Percentiles rank a stretch among this genome's conserved stretches.
These are phyloP conservation scores for Nannochloropsis salina DNA, from an alignment of 108 stramenopile genomes.

Conservation along the genomic window DNA sequence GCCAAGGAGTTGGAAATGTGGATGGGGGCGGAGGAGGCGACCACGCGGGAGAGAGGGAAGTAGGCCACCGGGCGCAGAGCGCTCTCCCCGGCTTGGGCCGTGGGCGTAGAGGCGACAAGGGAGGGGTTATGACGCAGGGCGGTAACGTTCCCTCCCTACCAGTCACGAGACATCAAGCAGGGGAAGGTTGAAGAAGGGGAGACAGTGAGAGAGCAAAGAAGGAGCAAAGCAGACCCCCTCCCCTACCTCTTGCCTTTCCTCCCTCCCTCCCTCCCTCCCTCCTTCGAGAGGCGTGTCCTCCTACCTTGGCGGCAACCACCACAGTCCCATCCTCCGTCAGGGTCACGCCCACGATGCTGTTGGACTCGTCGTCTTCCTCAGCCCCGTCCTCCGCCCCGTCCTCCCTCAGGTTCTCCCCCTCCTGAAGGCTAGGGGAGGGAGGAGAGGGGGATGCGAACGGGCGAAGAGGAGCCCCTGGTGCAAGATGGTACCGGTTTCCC, in stretches of 20 bases:
- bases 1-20: neutral
- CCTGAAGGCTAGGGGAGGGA: neutral
- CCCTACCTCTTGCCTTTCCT: neutral
- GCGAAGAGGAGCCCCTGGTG: neutral
- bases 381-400: neutral
- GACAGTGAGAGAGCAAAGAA: neutral
- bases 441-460: neutral
- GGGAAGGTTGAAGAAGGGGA: neutral
- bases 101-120: neutral
- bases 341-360: neutral
- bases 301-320: neutral
- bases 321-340: neutral
- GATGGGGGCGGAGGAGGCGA: neutral
- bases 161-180: no score
- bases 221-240: neutral
- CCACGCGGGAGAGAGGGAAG: neutral
- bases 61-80: neutral
- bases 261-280: slow-evolving; percentile 3
- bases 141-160: neutral
- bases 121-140: neutral
- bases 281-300: no score
- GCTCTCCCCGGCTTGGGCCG: neutral
- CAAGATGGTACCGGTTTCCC: neutral
- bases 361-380: neutral
- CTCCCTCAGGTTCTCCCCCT: neutral